phyloP scores from a whole-genome alignment of 2,329 filamentous ascomycete species.

The Westerdykella ornata region DNA sequence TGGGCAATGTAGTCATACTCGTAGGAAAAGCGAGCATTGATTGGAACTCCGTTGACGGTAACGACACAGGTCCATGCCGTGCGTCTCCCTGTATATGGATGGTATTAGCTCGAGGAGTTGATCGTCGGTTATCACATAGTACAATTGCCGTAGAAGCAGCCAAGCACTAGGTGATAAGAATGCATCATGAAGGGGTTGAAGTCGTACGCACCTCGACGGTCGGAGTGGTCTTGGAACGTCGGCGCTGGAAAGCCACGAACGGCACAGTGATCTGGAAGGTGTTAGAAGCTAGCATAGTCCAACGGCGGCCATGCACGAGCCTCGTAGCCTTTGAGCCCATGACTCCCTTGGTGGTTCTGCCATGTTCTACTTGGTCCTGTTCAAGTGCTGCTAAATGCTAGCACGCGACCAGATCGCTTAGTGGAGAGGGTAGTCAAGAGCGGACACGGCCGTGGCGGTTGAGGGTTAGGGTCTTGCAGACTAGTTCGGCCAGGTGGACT shows the following conservation, averaged over 20 bases:
- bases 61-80: constrained; percentile 35
- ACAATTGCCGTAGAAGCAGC: not conserved
- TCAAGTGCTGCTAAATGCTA: too few species aligned
- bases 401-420: too few species aligned
- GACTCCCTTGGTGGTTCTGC: constrained; percentile 8
- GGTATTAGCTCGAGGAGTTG: not conserved
- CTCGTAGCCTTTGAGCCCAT: constrained; percentile 27
- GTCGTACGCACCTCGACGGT: constrained; percentile 29
- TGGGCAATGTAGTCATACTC: constrained; percentile 29
- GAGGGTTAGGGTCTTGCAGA: not conserved
- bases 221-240: constrained; percentile 32
- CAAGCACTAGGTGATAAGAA: too few species aligned
- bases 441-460: too few species aligned
- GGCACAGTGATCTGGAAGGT: constrained; percentile 28
- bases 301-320: constrained; percentile 10
- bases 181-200: too few species aligned
- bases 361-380: constrained; percentile 9
- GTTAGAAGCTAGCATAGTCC: constrained; percentile 3
- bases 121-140: not conserved
- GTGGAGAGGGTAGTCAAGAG: too few species aligned
- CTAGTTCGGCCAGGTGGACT: too few species aligned
- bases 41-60: constrained; percentile 19
- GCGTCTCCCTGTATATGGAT: constrained; percentile 24
- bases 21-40: constrained; percentile 35
- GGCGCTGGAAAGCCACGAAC: constrained; percentile 21